Base-by-base conservation (phyloP, 306 rosid genomes). In the Rubus parviflorus region DNA sequence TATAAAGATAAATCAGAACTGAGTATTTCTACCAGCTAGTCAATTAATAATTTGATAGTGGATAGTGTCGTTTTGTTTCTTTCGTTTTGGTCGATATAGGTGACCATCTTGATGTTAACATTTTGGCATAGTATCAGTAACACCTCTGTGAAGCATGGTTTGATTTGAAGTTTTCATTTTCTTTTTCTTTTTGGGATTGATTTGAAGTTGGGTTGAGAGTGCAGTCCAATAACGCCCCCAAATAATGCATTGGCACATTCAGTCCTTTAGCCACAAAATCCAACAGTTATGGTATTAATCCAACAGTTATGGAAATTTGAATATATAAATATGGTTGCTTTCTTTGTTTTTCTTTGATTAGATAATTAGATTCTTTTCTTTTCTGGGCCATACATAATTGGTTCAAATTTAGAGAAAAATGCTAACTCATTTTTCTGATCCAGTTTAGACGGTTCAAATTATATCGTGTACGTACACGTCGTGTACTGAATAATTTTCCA, bases 211-310 rank as follows among this genome's bases (percentile, higher is more conserved):
- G 72, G 16, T 67, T 41, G 16, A 30, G 10, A 20, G 52, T 42
- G 17, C 51, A 42, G 53, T 42, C 37, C 72, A 42, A 67, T 23
- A 20, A 12, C n/a, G 35, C 52, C n/a, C 37, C 71, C 72, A 67
- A 67, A 42, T 67, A 64, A 64, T 64, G 17, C 69, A 38, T 64
- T 64, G 47, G 47, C 46, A 45, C 74, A 49, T 49, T 35, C 35
- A 51, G 43, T 67, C 52, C 62, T 9, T 51, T 4, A 30, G 30
- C 46, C 61, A 30, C 75, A 30, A 51, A 38, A 35, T 17, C 46
- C 60, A 30, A 30, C 60, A 30, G 45, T 35, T 15, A 4, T 16
- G 20, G 30, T 60, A 5, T 22, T 73, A 38, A 35, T 17, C 46
- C 60, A 30, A 30, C 60, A 1, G 10, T 16, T n/a, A 30, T 30